Percentiles rank a stretch among this genome's conserved stretches.
Conservation (phyloP, 2,329 filamentous ascomycete genomes). For the Sphaerostilbella broomeana region DNA sequence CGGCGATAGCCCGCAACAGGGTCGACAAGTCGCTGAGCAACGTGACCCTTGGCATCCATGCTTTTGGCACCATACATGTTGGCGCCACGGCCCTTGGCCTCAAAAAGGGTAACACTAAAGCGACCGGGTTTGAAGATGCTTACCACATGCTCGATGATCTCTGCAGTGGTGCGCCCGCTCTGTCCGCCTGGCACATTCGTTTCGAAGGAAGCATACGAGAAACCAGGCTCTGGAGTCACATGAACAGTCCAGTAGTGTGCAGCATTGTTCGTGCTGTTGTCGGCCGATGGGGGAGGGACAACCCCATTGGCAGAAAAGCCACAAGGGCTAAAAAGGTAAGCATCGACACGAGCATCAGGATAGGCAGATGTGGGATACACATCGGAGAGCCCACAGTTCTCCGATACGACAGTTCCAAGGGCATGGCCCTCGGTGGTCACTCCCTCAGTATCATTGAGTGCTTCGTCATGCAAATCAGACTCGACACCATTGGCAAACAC, state of each 20-base stretch:
- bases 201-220: slow-evolving; percentile 96
- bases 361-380: slow-evolving; percentile 84
- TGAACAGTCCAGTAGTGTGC: slow-evolving; percentile 98
- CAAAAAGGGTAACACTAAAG: slow-evolving; percentile 94
- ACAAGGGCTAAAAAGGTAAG: slow-evolving; percentile 93
- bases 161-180: slow-evolving; percentile 78
- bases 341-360: slow-evolving; percentile 87
- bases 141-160: slow-evolving; percentile 90
- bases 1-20: slow-evolving; percentile 78
- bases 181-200: slow-evolving; percentile 92
- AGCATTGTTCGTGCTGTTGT: slow-evolving; percentile 33
- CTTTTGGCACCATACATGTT: slow-evolving; percentile 35
- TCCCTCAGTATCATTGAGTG: slow-evolving; percentile 58
- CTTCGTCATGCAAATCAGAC: slow-evolving; percentile 48
- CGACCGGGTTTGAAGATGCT: slow-evolving; percentile 95
- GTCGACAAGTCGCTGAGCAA: slow-evolving; percentile 58
- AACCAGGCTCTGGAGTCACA: slow-evolving; percentile 93
- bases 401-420: slow-evolving; percentile 85
- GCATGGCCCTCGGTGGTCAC: slow-evolving; percentile 90
- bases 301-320: slow-evolving; percentile 97
- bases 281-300: slow-evolving; percentile 64
- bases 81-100: slow-evolving; percentile 62
- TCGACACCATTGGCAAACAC: slow-evolving; percentile 67
- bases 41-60: slow-evolving; percentile 31
- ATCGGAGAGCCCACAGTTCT: slow-evolving; percentile 79